phyloP scores from a whole-genome alignment of 139 green algal genomes.

The Tetradesmus lagerheimii region DNA sequence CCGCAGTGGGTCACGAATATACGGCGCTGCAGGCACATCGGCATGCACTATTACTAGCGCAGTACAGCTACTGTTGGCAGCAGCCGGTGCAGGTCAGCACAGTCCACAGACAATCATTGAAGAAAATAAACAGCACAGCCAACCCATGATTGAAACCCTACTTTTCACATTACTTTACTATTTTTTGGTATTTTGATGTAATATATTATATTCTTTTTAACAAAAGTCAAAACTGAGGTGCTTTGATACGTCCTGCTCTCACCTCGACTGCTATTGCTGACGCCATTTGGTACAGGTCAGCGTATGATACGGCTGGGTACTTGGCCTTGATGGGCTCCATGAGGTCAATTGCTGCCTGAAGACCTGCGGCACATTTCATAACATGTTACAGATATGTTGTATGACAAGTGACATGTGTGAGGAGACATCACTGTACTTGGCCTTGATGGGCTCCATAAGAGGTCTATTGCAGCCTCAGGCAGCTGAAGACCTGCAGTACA shows the following conservation, averaged over 20 bases:
- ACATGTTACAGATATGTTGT: not conserved
- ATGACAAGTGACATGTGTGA: not conserved
- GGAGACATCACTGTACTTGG: not conserved
- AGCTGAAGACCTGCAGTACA: no score
- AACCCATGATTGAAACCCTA: no score
- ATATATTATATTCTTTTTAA: no score
- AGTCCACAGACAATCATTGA: not conserved
- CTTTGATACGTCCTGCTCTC: no score
- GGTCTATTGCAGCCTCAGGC: no score
- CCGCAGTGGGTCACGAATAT: no score
- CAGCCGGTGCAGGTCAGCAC: slow-evolving; percentile 87
- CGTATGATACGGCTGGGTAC: slow-evolving; percentile 67
- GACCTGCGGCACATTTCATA: slow-evolving; percentile 38
- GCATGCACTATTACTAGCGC: no score
- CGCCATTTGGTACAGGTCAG: slow-evolving; percentile 89
- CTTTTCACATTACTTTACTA: no score
- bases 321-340: slow-evolving; percentile 89
- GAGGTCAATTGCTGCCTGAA: slow-evolving; percentile 76
- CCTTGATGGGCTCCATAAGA: no score
- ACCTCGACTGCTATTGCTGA: slow-evolving; percentile 76
- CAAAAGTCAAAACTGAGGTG: no score
- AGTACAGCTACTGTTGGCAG: slow-evolving; percentile 76
- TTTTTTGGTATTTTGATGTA: no score
- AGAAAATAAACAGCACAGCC: not conserved
- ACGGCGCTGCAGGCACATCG: no score